Conservation (phyloP, 106 monocot genomes). For the Phalaenopsis equestris region DNA sequence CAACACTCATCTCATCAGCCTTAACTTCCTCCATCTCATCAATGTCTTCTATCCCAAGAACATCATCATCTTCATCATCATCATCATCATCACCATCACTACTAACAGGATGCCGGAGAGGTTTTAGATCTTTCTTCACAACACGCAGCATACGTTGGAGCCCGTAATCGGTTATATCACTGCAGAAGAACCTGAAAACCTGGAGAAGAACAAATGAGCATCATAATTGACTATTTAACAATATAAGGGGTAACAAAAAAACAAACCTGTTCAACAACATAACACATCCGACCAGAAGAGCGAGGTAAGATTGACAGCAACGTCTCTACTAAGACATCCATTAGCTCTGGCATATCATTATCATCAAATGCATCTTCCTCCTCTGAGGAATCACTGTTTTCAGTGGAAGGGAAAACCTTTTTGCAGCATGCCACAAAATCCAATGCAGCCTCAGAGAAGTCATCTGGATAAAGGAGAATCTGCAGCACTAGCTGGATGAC, state of each 20-base stretch:
- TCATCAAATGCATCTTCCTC: conserved; percentile 40
- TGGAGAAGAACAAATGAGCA: conserved; percentile 19
- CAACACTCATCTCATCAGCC: conserved; percentile 19
- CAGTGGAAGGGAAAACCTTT: conserved; percentile 62
- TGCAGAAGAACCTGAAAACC: conserved; percentile 79
- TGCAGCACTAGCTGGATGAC: conserved; percentile 82
- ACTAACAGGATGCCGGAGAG: conserved; percentile 31
- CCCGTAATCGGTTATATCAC: conserved; percentile 62
- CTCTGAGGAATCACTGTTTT: conserved; percentile 28
- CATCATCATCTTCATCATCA: conserved; percentile 70
- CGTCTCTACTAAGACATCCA: conserved; percentile 84
- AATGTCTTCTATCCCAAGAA: conserved; percentile 68
- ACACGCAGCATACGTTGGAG: conserved; percentile 67
- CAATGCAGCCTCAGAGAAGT: conserved; percentile 65
- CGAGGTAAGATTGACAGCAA: conserved; percentile 74
- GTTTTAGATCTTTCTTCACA: conserved; percentile 84
- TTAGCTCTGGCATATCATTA: conserved; percentile 41
- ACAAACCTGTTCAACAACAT: conserved; percentile 75
- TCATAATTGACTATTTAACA: background rate
- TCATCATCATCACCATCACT: conserved; percentile 36
- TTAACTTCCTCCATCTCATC: conserved; percentile 48
- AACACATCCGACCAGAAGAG: conserved; percentile 54
- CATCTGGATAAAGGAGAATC: conserved; percentile 65
- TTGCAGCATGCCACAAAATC: conserved; percentile 83
- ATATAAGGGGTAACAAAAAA: background rate